A percentile compares a stretch with the other conserved stretches of the same genome.
These are phyloP conservation scores for Furcasterigmium sp. DNA, from an alignment of 2,329 filamentous ascomycete genomes.

Conservation along the genomic window DNA sequence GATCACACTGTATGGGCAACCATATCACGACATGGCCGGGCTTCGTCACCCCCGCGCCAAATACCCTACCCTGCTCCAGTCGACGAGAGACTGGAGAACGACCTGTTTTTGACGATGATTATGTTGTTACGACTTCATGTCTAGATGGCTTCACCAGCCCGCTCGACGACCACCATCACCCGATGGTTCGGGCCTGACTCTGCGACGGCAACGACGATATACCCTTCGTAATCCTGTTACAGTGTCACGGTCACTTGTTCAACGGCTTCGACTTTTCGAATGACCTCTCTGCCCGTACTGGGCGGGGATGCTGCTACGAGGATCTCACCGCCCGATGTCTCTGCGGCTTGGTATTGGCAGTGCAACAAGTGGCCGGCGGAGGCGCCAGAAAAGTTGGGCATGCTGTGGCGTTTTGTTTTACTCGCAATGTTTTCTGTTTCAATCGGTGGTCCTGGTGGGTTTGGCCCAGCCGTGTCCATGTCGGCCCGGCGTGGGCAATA, in stretches of 20 bases:
- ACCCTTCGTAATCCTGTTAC: constrained; percentile 28
- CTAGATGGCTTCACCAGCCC: constrained; percentile 36
- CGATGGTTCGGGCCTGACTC: constrained; percentile 10
- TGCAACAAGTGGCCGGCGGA: background rate
- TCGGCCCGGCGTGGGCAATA: too few relatives aligned
- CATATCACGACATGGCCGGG: constrained; percentile 27
- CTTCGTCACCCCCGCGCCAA: constrained; percentile 21
- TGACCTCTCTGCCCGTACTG: background rate
- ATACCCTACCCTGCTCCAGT: constrained; percentile 12
- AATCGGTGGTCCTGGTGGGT: too few relatives aligned
- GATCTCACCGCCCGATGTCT: background rate
- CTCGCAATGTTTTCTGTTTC: background rate
- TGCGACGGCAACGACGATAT: constrained; percentile 33
- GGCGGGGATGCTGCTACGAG: background rate
- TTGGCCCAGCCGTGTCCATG: too few relatives aligned
- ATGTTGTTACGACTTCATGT: constrained; percentile 42
- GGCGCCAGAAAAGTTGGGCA: constrained; percentile 1
- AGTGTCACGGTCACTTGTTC: constrained; percentile 1
- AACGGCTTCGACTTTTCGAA: background rate
- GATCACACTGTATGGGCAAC: constrained; percentile 34
- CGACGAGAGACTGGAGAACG: background rate
- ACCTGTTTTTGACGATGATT: constrained; percentile 34
- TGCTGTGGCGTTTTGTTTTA: background rate
- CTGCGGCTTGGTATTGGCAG: background rate
- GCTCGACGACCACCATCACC: constrained; percentile 12